Base-by-base conservation (phyloP, 805 yeast genomes). In the Metschnikowia vanudenii region DNA sequence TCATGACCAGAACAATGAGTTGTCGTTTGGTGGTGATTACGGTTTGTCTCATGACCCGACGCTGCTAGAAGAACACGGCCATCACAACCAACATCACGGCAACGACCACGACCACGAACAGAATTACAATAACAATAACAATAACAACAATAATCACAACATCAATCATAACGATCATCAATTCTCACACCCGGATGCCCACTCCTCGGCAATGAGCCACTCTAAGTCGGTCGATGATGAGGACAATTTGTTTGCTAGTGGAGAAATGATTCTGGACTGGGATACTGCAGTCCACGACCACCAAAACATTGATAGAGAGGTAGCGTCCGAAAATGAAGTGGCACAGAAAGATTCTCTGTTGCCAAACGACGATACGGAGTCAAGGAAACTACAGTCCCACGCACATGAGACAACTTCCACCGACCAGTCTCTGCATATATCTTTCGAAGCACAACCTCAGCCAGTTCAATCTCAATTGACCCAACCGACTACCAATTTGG, bases 171-270 rank as follows among this genome's bases (percentile, higher is more conserved):
- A 31, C 13, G 22, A n/a, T 5, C 24, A 37, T 22, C 26, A 35
- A 19, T 19, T 35, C 26, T 37, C 40, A 5, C 40, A 24, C 28
- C 30, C 10, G 18, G 32, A 26, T 13, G 13, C 17, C 5, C 30
- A 19, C n/a, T 24, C 40, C 11, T 13, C 32, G 12, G 13, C 11
- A 12, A n/a, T n/a, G 5, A n/a, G 32, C 32, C 13, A 29, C 32
- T 7, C 5, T 17, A 43, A 36, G 24, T n/a, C 41, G n/a, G 42
- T 37, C 17, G 31, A 22, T 7, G 43, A 34, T 19, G 44, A 37
- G 13, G 43, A 37, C 30, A 39, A 41, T 18, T 31, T 36, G 37
- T 44, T 44, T 35, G 47, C 43, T 13, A 34, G 39, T n/a, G 47
- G 43, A 13, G 47, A 14, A 12, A 20, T n/a, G 14, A 29, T 29